Percentiles rank a stretch among this genome's conserved stretches.
These are phyloP conservation scores for Aspergillus fischeri DNA, from an alignment of 2,329 filamentous ascomycete species.

Conservation along the genomic window DNA sequence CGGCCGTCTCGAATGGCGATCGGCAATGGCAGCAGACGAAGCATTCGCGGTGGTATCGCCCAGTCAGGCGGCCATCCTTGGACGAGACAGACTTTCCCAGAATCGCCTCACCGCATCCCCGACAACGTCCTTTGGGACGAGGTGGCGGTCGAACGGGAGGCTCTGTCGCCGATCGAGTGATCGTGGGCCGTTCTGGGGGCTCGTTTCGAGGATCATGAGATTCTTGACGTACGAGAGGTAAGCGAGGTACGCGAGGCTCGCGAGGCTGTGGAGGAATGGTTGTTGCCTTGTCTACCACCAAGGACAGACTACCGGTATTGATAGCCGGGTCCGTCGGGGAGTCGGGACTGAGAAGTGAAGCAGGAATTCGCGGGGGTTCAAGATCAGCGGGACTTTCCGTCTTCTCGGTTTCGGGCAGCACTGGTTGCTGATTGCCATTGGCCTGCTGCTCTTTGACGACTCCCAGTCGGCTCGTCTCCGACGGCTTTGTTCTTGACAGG, in stretches of 20 bases:
- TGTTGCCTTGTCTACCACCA: conserved; percentile 23
- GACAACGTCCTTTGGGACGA: conserved; percentile 68
- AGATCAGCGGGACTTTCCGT: conserved; percentile 20
- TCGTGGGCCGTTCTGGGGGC: conserved; percentile 7
- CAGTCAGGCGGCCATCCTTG: conserved; percentile 84
- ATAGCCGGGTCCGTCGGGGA: conserved; percentile 48
- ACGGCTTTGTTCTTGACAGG: conserved; percentile 26
- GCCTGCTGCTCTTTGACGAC: conserved; percentile 55
- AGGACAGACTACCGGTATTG: conserved; percentile 36
- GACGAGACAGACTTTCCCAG: conserved; percentile 90
- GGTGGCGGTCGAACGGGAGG: conserved; percentile 41
- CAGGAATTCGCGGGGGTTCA: conserved; percentile 29
- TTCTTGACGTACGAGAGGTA: too few relatives aligned
- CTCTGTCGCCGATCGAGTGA: conserved; percentile 19
- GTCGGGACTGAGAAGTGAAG: conserved; percentile 35
- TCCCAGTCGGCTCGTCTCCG: conserved; percentile 43
- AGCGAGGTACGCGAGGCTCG: too few relatives aligned
- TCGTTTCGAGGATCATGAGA: not conserved
- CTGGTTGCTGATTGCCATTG: conserved; percentile 12
- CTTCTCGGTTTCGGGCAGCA: conserved; percentile 35
- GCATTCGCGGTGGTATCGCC: conserved; percentile 90
- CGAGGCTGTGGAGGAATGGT: conserved; percentile 5
- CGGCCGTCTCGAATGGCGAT: conserved; percentile 75
- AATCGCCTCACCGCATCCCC: conserved; percentile 74
- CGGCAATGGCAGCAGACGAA: conserved; percentile 86